Evolutionary conservation across 192 early-diverging fungal genomes (phyloP), one percentile per base, ranked within the genome.

Genomic region (Umbelopsis sp.): DNA sequence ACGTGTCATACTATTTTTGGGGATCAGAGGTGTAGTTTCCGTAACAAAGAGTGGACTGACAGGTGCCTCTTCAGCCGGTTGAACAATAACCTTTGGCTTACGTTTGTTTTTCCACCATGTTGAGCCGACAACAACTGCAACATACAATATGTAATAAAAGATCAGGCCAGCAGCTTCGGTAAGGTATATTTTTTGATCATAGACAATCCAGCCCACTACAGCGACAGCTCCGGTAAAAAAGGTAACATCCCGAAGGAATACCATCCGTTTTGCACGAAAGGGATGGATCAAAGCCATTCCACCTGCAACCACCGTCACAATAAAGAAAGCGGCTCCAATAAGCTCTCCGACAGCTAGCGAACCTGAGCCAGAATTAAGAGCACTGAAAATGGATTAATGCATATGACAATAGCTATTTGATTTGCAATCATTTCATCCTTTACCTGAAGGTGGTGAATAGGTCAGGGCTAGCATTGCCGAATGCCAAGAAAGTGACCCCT

Each of bases 391-490:
- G n/a, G 16, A 31, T 32, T 90, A 47, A 17, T 47, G 29, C 4
- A 1, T 22, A 52, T 62, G 20, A 5, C 8, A 20, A 12, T 7
- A 14, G 9, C n/a, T n/a, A n/a, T 66, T 67, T 47, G 21, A n/a
- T 29, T 36, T 22, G 38, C 49, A 43, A 2, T 21, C 22, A 34
- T 16, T 36, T 9, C 25, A 45, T 31, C 51, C 14, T 11, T 65
- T 79, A 69, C 77, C 73, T 79, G 29, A 79, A 95, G 0, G 96
- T 96, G 47, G 94, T 89, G 69, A 96, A 93, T 43, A 98, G 74
- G 73, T 98, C 97, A 0, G 95, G 93, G 4, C 93, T 92, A 29
- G 94, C 96, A 80, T 98, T 98, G 16, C 95, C 95, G 41, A 92
- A 83, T 0, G 91, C 92, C 22, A 94, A 77, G 74, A 94, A 83